phyloP scores from a whole-genome alignment of 768 basidiomycete genomes.

The Lentinula detonsa region DNA sequence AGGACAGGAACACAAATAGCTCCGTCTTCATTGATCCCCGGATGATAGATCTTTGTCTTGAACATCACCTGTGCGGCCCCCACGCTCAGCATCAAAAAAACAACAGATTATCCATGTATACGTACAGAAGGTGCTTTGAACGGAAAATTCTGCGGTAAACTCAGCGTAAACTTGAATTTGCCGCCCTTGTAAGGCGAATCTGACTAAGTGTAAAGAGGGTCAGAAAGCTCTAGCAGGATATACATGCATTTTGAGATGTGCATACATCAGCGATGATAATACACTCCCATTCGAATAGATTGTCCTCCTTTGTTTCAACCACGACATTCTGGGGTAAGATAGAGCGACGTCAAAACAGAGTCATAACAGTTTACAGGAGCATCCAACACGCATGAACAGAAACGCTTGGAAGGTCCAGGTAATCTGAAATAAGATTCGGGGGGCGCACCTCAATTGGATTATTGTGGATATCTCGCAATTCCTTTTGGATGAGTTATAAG shows the following conservation, averaged over 20 bases:
- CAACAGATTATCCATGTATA: not conserved
- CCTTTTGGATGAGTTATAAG: conserved; percentile 33
- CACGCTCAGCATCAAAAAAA: not conserved
- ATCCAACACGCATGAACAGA: not conserved
- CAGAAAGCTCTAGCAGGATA: not conserved
- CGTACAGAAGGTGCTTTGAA: conserved; percentile 81
- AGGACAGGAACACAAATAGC: conserved; percentile 80
- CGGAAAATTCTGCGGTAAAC: conserved; percentile 76
- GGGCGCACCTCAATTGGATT: conserved; percentile 58
- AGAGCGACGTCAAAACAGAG: conserved; percentile 9
- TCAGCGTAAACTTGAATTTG: conserved; percentile 67
- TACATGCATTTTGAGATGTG: not conserved
- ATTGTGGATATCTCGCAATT: conserved; percentile 53
- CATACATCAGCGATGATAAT: conserved; percentile 68
- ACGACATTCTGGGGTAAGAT: conserved; percentile 44
- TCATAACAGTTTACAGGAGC: not conserved
- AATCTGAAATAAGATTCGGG: not conserved
- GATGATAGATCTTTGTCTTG: conserved; percentile 84
- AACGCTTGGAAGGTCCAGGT: not conserved
- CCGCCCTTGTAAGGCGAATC: conserved; percentile 83
- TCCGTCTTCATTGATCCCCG: conserved; percentile 87
- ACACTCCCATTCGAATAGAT: conserved; percentile 75
- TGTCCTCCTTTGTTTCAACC: conserved; percentile 62
- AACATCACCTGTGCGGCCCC: conserved; percentile 58
- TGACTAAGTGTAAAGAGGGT: conserved; percentile 31